Base-by-base conservation (phyloP, 768 basidiomycete genomes). In the Amanita pallidorosea region DNA sequence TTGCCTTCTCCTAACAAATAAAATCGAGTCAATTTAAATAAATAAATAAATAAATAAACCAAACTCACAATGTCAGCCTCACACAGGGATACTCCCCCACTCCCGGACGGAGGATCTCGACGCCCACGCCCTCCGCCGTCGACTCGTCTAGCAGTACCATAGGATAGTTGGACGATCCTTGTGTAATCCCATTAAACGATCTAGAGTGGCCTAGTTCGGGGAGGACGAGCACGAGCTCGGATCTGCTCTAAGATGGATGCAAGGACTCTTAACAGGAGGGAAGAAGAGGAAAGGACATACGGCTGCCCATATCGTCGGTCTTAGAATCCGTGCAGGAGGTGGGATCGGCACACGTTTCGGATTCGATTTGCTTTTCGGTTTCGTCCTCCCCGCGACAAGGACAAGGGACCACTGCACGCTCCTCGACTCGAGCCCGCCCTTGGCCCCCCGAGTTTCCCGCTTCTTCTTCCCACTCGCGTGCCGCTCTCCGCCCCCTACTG, bases 111-210 rank as follows among this genome's bases (percentile, higher is more conserved):
- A 17, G 1, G 17, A 42, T 23, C 23, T 42, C 25, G 25, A 41
- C 37, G 27, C 11, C 15, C 5, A 47, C 4, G 15, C 27, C 20
- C 2, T 31, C 25, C 36, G 37, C 38, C 23, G 35, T 40, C 49
- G 43, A 47, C 1, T 46, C 38, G 25, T 53, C 52, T 17, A 53
- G 27, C 37, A 53, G 9, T 11, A 53, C 45, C 52, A 47, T 53
- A 1, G 52, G 52, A 12, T 40, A 47, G 27, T 46, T 47, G 7
- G 52, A 53, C 37, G 46, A 46, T 31, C 52, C 45, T 9, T 47
- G 27, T 20, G 52, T 47, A 17, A 53, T 18, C 12, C 52, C 52
- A 11, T 47, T 53, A 13, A 18, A 20, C 11, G 34, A 46, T 35
- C 29, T 53, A 7, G 52, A 47, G 12, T 37, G 27, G 20, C 37